Percentiles rank a stretch among this genome's conserved stretches.
phyloP scores from a whole-genome alignment of 176 grass and related monocot genomes.

The Thinopyrum elongatum region DNA sequence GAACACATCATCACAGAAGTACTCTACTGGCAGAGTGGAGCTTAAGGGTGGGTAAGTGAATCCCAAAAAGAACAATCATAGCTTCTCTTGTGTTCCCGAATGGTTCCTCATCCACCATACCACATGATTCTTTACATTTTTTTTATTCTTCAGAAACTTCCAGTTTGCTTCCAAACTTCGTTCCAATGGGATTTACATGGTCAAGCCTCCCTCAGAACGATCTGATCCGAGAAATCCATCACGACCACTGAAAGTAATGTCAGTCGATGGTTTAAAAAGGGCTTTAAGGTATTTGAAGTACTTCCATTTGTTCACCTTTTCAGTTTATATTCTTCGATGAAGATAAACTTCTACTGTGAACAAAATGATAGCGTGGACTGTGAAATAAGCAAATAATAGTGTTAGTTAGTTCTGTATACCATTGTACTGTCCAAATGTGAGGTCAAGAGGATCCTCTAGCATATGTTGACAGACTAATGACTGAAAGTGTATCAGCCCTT shows the following conservation, averaged over 20 bases:
- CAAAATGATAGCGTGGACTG: background rate
- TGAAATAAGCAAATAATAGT: background rate
- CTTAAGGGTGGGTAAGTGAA: constrained; percentile 90
- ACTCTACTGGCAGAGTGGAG: constrained; percentile 73
- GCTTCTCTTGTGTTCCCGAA: background rate
- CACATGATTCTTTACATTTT: constrained; percentile 9
- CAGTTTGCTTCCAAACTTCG: constrained; percentile 57
- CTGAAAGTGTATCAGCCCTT: background rate
- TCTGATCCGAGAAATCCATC: constrained; percentile 52
- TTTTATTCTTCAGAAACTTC: constrained; percentile 57
- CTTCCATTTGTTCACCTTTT: background rate
- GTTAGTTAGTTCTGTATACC: background rate
- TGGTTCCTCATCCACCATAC: background rate
- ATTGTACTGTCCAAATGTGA: background rate
- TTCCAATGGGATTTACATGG: constrained; percentile 80
- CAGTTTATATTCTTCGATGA: background rate
- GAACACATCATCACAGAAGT: constrained; percentile 73
- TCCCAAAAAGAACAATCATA: background rate
- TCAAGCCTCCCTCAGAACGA: constrained; percentile 54
- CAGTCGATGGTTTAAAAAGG: constrained; percentile 55
- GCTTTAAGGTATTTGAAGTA: constrained; percentile 70
- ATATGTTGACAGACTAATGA: background rate
- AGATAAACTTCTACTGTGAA: background rate
- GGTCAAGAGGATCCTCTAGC: background rate
- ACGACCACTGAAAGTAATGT: constrained; percentile 30